Percentiles rank a stretch among this genome's conserved stretches.
Conservation (phyloP, 1,139 yeast genomes). For the Lodderomyces jiufengensis region DNA sequence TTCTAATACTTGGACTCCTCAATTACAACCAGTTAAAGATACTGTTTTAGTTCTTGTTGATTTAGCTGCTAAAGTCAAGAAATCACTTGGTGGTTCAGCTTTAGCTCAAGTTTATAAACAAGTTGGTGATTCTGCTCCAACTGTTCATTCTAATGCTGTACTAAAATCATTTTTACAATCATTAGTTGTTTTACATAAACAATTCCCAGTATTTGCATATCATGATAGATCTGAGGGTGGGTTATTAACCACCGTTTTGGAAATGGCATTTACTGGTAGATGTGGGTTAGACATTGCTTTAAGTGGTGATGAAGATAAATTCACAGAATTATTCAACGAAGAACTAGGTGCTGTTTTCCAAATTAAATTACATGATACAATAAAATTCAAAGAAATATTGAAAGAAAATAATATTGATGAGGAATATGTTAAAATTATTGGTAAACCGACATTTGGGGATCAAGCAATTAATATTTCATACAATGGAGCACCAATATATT, state of each 20-base stretch:
- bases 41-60: constrained; percentile 78
- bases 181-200: constrained; percentile 65
- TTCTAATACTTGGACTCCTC: constrained; percentile 94
- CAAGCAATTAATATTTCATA: constrained; percentile 51
- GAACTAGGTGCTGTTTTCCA: constrained; percentile 98
- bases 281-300: constrained; percentile 59
- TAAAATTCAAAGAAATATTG: constrained; percentile 54
- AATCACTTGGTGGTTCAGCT: constrained; percentile 88
- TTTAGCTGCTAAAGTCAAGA: constrained; percentile 57
- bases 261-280: constrained; percentile 98
- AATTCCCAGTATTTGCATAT: constrained; percentile 73
- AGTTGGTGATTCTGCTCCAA: constrained; percentile 81
- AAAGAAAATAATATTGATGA: constrained; percentile 53
- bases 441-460: constrained; percentile 50
- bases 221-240: constrained; percentile 99
- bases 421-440: constrained; percentile 58
- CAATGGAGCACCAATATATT: constrained; percentile 46
- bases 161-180: constrained; percentile 71
- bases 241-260: constrained; percentile 74
- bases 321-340: constrained; percentile 76
- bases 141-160: constrained; percentile 63
- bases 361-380: constrained; percentile 51
- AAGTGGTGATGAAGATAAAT: constrained; percentile 30
- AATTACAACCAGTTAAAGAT: constrained; percentile 46
- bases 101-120: constrained; percentile 89